These are phyloP conservation scores for Cunninghamia lanceolata DNA, from an alignment of 75 land plant species.

Conservation along the genomic window DNA sequence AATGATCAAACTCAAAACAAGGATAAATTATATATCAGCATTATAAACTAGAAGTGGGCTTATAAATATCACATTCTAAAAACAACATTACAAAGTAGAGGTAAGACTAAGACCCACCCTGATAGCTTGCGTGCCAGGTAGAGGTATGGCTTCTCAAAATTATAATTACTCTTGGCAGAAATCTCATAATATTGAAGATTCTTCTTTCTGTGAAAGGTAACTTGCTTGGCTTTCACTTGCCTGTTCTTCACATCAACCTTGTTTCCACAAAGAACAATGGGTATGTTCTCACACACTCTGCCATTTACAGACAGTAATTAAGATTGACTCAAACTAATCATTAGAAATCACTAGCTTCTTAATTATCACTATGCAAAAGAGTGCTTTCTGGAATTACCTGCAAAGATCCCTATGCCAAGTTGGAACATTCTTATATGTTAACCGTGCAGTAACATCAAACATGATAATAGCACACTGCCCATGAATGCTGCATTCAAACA, in stretches of 20 bases:
- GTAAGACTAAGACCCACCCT: slow-evolving; percentile 15
- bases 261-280: slow-evolving; percentile 89
- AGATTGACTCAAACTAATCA: not conserved
- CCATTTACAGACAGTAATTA: not conserved
- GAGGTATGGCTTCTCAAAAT: slow-evolving; percentile 85
- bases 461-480: slow-evolving; percentile 66
- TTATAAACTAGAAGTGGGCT: not conserved
- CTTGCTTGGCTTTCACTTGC: slow-evolving; percentile 92
- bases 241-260: slow-evolving; percentile 91
- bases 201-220: slow-evolving; percentile 94
- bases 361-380: not conserved
- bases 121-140: slow-evolving; percentile 39
- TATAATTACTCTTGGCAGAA: slow-evolving; percentile 93
- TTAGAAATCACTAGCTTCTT: not conserved
- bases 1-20: not conserved
- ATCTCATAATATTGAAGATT: slow-evolving; percentile 95
- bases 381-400: slow-evolving; percentile 22
- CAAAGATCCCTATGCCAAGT: slow-evolving; percentile 68
- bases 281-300: slow-evolving; percentile 92
- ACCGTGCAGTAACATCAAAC: slow-evolving; percentile 69
- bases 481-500: slow-evolving; percentile 46
- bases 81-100: not conserved
- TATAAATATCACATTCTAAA: not conserved
- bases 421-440: slow-evolving; percentile 59
- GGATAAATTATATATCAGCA: not conserved